Evolutionary conservation across 129 eudicot species (phyloP), one percentile per base, ranked within the genome.

Genomic region (Solidago caesia): DNA sequence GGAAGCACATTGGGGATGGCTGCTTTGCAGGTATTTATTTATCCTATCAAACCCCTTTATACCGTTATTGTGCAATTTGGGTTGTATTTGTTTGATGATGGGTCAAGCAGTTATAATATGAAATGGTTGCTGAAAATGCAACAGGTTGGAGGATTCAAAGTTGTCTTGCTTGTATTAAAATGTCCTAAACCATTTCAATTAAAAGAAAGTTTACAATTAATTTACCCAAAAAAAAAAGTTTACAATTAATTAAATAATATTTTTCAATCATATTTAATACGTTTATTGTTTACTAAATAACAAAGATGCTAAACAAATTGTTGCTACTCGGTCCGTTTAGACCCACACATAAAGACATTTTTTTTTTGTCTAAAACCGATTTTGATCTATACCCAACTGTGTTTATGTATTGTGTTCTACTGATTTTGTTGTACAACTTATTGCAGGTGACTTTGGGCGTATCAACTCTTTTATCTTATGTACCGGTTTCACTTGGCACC

Each of bases 1-100:
- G 96, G 97, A 60, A 94, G 91, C 81, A 91, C 91, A 7, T 14
- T 88, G n/a, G 97, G 99, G 64, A 94, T 94, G 96, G 96, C 99
- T 74, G 96, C 87, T 72, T 83, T 94, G 39, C 97, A 94, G 99
- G 99, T 94, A 81, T 43, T n/a, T 64, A 44, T 29, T 12, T 56
- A 46, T 43, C 21, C 21, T 61, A 9, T 5, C 16, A 8, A 64
- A 43, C 6, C 5, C 27, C 3, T 64, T 64, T 42, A n/a, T 45
- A 66, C 16, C 1, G 44, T 7, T 6, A 66, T 0, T 26, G n/a
- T 4, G 44, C 7, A 7, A n/a, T 7, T 42, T 7, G 15, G 6
- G 70, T 13, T 26, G 2, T 60, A 60, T 8, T 4, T 25, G 10
- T 60, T 29, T 4, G 3, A 25, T 8, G 9, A 14, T 0, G 16